Evolutionary conservation across 768 basidiomycete species (phyloP), one percentile per base, ranked within the genome.

Genomic region (Tricholoma sp.): DNA sequence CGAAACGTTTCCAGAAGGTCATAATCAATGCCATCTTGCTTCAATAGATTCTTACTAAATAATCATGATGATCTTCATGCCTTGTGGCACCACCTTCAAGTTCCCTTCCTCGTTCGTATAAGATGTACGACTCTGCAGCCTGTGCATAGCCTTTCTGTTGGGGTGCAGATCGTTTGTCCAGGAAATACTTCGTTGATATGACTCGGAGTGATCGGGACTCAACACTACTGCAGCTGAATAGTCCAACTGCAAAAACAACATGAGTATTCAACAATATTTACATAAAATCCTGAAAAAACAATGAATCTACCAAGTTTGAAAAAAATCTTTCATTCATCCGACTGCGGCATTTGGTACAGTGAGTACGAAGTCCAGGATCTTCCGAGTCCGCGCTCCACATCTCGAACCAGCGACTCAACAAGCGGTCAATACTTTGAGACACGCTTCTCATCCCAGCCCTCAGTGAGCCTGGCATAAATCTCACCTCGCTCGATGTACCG

Each of bases 341-440:
- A 83, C 72, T 1, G 83, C 83, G 80, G 80, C 73, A 64, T 84
- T 81, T 4, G 81, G 84, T 9, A 81, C 84, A 2, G 77, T 84
- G 50, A 84, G 71, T 20, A 85, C 68, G 64, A 80, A 86, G 66
- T 87, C 85, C 20, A 87, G n/a, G 64, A 29, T 75, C 67, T 63
- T 75, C 65, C 37, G 69, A 63, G 50, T 75, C 65, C 37, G 69
- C 64, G 50, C 70, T 63, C 72, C 65, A 75, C 61, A 65, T 73
- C 54, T 70, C 77, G 57, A 73, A 74, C 79, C 79, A 80, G 37
- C 59, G 66, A 1, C 57, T 75, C 79, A 6, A 82, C 70, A 17
- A 84, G 72, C 0, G 70, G 64, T 70, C 74, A 82, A 28, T 74
- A 80, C 31, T 82, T 81, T 29, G 65, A 59, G 0, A 80, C 63